Conservation (phyloP, 1,139 yeast species). For the Scheffersomyces insectosa region DNA sequence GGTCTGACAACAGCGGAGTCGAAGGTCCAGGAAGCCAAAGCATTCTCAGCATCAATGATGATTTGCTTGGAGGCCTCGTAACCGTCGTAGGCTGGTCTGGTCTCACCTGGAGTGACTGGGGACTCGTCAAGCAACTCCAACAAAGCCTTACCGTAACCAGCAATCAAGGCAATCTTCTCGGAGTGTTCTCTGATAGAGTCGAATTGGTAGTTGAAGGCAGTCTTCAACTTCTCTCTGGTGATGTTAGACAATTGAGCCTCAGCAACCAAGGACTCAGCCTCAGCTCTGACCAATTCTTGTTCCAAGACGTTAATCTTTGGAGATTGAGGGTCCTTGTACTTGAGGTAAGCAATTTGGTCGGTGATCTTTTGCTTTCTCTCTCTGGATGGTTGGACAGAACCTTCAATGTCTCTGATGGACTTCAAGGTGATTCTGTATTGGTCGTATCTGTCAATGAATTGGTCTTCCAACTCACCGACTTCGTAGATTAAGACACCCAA, state of each 20-base stretch:
- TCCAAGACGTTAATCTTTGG: conserved; percentile 80
- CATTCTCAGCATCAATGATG: conserved; percentile 81
- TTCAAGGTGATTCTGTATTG: conserved; percentile 82
- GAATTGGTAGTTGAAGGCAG: conserved; percentile 81
- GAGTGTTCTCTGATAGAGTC: conserved; percentile 81
- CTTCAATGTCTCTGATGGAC: conserved; percentile 81
- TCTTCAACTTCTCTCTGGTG: conserved; percentile 83
- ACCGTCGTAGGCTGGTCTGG: conserved; percentile 86
- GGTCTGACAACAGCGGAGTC: conserved; percentile 81
- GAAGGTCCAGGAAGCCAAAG: conserved; percentile 81
- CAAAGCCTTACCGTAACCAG: conserved; percentile 86
- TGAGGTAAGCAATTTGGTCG: conserved; percentile 78
- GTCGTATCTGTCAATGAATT: conserved; percentile 82
- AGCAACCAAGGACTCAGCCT: conserved; percentile 87
- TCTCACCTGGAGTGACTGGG: conserved; percentile 89
- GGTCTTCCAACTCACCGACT: conserved; percentile 85
- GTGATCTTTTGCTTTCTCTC: conserved; percentile 85
- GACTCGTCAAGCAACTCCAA: conserved; percentile 80
- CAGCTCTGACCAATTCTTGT: conserved; percentile 88
- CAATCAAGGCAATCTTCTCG: conserved; percentile 81
- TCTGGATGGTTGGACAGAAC: conserved; percentile 83
- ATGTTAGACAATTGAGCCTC: conserved; percentile 88
- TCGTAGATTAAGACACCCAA: conserved; percentile 81
- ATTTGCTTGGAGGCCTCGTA: conserved; percentile 86
- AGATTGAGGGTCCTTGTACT: conserved; percentile 82